phyloP scores from a whole-genome alignment of 495 filamentous ascomycete species.

The Trichoderma reesei region DNA sequence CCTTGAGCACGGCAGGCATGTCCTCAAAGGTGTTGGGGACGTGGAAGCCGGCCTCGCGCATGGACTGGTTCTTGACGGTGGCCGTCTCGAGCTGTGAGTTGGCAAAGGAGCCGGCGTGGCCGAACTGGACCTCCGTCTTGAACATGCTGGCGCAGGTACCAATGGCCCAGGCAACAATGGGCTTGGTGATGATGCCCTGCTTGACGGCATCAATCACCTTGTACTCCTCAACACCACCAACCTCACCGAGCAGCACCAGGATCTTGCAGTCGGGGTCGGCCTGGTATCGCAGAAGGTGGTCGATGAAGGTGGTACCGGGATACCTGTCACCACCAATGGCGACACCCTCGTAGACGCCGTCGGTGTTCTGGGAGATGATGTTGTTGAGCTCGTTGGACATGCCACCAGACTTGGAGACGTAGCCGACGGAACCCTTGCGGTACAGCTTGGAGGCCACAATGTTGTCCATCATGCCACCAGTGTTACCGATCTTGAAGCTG shows the following conservation, averaged over 20 bases:
- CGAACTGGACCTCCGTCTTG: constrained; percentile 99
- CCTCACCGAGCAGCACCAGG: constrained; percentile 89
- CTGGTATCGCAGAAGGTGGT: constrained; percentile 93
- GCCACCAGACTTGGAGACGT: constrained; percentile 99
- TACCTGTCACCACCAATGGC: constrained; percentile 99
- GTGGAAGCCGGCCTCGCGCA: constrained; percentile 87
- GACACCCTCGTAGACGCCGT: constrained; percentile 98
- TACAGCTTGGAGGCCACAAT: constrained; percentile 99
- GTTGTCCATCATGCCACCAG: constrained; percentile 99
- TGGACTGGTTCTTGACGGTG: constrained; percentile 87
- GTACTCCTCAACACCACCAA: constrained; percentile 99
- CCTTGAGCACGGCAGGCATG: constrained; percentile 61
- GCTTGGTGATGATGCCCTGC: constrained; percentile 88
- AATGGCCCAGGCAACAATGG: constrained; percentile 97
- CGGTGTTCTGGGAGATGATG: constrained; percentile 89
- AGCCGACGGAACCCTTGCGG: constrained; percentile 95
- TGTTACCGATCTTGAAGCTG: constrained; percentile 99
- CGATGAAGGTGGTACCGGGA: constrained; percentile 97
- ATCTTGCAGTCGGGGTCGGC: constrained; percentile 95
- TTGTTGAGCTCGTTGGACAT: constrained; percentile 99
- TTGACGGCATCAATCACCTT: constrained; percentile 97
- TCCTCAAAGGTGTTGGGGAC: constrained; percentile 96
- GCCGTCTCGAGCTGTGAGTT: constrained; percentile 99
- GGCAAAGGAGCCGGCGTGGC: constrained; percentile 95
- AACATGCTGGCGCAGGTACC: constrained; percentile 99